phyloP scores from a whole-genome alignment of 2,329 filamentous ascomycete species.

The Elsinoe arachidis region DNA sequence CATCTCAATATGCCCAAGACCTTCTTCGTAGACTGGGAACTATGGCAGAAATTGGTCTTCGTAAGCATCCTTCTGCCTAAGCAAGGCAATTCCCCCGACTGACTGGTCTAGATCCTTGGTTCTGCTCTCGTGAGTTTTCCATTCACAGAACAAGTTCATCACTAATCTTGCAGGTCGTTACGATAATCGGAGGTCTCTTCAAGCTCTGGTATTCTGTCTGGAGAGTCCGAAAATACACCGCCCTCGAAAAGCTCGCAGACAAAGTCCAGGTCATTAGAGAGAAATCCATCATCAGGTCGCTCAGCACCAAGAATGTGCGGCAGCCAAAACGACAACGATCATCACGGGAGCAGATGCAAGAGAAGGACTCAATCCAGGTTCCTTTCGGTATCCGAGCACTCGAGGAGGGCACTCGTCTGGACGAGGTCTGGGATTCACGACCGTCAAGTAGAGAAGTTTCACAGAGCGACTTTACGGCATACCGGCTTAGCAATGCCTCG shows the following conservation, averaged over 20 bases:
- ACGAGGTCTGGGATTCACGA: conserved; percentile 55
- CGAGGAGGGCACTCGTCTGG: conserved; percentile 71
- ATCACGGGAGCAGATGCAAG: conserved; percentile 20
- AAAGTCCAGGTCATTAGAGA: conserved; percentile 15
- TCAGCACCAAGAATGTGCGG: conserved; percentile 23
- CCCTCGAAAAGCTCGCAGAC: conserved; percentile 16
- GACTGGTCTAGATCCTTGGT: conserved; percentile 54
- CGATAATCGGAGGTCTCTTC: conserved; percentile 57
- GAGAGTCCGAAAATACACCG: conserved; percentile 35
- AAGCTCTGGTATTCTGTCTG: conserved; percentile 49
- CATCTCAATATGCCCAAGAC: conserved; percentile 12
- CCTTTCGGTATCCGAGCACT: conserved; percentile 83
- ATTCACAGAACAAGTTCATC: not conserved
- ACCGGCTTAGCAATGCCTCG: conserved; percentile 22
- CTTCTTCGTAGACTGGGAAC: conserved; percentile 52
- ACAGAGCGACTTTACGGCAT: conserved; percentile 26
- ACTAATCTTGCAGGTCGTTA: conserved; percentile 40
- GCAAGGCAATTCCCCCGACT: conserved; percentile 8
- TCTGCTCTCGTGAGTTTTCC: conserved; percentile 52
- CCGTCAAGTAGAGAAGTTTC: conserved; percentile 23
- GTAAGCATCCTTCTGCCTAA: conserved; percentile 45
- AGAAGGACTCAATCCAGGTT: conserved; percentile 46
- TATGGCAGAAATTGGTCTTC: conserved; percentile 88
- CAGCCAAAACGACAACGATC: conserved; percentile 17
- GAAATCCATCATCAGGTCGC: conserved; percentile 16